Evolutionary conservation across 2,329 filamentous ascomycete genomes (phyloP).

Genomic region (Trichothecium roseum): DNA sequence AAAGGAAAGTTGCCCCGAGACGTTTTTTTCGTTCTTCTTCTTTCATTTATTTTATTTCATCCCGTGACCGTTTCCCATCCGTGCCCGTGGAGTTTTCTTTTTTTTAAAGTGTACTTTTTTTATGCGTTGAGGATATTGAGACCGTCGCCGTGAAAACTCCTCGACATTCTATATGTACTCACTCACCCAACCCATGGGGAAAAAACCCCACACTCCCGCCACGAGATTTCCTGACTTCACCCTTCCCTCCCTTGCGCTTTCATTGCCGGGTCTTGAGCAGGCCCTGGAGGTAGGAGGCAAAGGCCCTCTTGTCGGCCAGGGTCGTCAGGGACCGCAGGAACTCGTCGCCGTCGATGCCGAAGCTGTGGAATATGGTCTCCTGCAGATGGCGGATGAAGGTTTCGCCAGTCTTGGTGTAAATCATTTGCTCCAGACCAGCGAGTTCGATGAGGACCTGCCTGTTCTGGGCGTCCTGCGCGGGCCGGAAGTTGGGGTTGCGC

Average conservation of each 20-base stretch:
- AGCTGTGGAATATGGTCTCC: slow-evolving; percentile 49
- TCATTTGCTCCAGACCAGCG: slow-evolving; percentile 74
- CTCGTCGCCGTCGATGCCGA: slow-evolving; percentile 53
- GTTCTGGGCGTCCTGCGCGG: slow-evolving; percentile 73
- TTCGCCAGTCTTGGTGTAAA: slow-evolving; percentile 82
- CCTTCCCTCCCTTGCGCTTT: background rate
- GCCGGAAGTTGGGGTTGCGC: slow-evolving; percentile 66
- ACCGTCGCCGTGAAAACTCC: background rate
- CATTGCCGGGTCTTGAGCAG: slow-evolving; percentile 38
- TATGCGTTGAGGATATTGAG: too few relatives aligned
- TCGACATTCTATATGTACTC: background rate
- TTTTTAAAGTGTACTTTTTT: too few relatives aligned
- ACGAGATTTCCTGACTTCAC: background rate
- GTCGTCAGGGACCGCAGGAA: slow-evolving; percentile 50
- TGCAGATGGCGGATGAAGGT: slow-evolving; percentile 65
- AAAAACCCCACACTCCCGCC: background rate
- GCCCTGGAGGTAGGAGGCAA: slow-evolving; percentile 53
- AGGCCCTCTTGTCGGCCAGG: slow-evolving; percentile 47
- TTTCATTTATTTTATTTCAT: too few relatives aligned
- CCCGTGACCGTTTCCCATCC: too few relatives aligned
- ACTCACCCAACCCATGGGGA: background rate
- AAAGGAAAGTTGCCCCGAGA: too few relatives aligned
- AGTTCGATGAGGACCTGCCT: slow-evolving; percentile 84
- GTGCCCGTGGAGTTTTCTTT: too few relatives aligned
- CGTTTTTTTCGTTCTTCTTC: too few relatives aligned